A percentile compares a stretch with the other conserved stretches of the same genome.
These are phyloP conservation scores for Diaporthe nobilis DNA, from an alignment of 2,329 filamentous ascomycete genomes.

Conservation along the genomic window DNA sequence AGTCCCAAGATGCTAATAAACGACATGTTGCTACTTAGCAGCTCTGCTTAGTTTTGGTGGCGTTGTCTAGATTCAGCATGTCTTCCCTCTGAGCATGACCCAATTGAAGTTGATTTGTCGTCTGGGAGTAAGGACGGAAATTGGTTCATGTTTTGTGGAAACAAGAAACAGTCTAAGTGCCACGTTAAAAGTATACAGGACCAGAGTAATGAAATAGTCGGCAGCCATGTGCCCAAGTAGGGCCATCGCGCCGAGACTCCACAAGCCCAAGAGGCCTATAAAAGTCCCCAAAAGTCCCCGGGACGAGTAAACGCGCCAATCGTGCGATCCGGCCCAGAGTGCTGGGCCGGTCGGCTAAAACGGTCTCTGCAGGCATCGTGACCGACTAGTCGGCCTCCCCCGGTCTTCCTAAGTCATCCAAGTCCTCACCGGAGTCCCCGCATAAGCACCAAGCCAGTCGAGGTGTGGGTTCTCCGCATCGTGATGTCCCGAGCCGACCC, in stretches of 20 bases:
- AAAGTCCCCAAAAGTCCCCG: slow-evolving; percentile 44
- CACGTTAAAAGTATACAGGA: not conserved
- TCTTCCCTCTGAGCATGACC: not conserved
- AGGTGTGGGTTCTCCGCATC: slow-evolving; percentile 23
- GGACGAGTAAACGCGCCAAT: slow-evolving; percentile 20
- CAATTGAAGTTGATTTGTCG: not conserved
- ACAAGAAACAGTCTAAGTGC: not conserved
- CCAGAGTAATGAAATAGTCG: not conserved
- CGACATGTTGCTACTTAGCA: not conserved
- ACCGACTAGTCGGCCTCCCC: slow-evolving; percentile 14
- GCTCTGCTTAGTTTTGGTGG: not conserved
- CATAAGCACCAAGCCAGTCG: slow-evolving; percentile 12
- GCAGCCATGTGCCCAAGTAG: not conserved
- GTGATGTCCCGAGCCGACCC: slow-evolving; percentile 13
- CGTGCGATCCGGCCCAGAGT: not conserved
- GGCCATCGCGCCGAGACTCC: not conserved
- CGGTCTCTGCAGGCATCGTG: slow-evolving; percentile 17
- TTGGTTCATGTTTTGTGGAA: not conserved
- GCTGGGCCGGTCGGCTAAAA: slow-evolving; percentile 7
- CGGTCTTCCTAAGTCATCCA: not conserved
- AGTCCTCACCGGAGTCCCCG: slow-evolving; percentile 3
- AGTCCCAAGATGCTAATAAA: not conserved
- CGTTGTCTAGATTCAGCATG: not conserved
- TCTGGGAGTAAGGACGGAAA: not conserved
- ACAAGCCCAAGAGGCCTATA: slow-evolving; percentile 5